A percentile compares a stretch with the other conserved stretches of the same genome.
Conservation (phyloP, 352 stramenopile genomes). For the Pythium aristosporum region DNA sequence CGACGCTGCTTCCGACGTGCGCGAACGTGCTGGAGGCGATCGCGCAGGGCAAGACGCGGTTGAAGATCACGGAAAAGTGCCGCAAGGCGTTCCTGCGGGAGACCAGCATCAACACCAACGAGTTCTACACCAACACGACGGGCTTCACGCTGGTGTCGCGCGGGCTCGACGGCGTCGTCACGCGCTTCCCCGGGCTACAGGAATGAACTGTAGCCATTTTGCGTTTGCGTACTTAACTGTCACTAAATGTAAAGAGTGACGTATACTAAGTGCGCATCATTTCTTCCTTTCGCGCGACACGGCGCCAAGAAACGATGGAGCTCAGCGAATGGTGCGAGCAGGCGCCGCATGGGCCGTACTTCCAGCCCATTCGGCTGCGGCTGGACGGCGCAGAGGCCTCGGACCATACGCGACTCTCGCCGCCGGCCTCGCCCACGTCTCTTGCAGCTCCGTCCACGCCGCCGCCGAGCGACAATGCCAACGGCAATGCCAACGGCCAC, state of each 20-base stretch:
- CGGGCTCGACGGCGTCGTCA: constrained; percentile 48
- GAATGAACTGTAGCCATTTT: constrained; percentile 11
- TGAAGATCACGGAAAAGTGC: constrained; percentile 41
- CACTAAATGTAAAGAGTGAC: constrained; percentile 12
- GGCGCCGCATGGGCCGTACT: constrained; percentile 30
- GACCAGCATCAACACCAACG: constrained; percentile 56
- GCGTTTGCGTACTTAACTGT: constrained; percentile 18
- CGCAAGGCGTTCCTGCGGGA: constrained; percentile 45
- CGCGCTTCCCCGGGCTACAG: constrained; percentile 7
- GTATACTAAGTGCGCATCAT: constrained; percentile 24
- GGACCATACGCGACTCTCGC: background rate
- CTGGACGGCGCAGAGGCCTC: constrained; percentile 8
- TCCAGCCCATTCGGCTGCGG: constrained; percentile 29
- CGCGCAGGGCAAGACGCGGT: constrained; percentile 38
- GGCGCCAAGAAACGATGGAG: constrained; percentile 22
- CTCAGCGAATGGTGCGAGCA: constrained; percentile 32
- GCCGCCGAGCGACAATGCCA: background rate
- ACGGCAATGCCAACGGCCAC: constrained; percentile 1
- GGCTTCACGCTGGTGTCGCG: constrained; percentile 68
- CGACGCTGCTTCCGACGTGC: constrained; percentile 53
- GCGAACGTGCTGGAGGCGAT: constrained; percentile 47
- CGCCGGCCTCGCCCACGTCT: background rate
- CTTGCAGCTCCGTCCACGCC: background rate
- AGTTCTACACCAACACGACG: constrained; percentile 44
- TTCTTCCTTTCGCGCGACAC: constrained; percentile 1